Evolutionary conservation across 345 rosid genomes (phyloP), one percentile per base, ranked within the genome.

Genomic region (Acer negundo): DNA sequence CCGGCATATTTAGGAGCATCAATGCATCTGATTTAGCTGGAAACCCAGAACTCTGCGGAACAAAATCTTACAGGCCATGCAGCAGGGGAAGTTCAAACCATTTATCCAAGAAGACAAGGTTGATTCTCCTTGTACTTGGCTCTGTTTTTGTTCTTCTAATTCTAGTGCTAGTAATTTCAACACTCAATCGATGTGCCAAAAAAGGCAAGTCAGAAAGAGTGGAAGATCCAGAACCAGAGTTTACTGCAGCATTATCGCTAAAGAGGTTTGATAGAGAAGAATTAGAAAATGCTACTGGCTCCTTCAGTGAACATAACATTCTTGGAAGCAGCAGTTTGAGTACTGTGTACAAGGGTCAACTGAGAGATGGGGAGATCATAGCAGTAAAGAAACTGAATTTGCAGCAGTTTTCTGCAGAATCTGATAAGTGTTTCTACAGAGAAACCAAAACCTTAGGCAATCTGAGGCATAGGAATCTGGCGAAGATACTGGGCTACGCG

Each of bases 301-400:
- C 70, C 67, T 95, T 93, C 87, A 81, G 85, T 64, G 77, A 61
- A 49, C 84, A 72, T 23, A 91, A 90, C 69, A 84, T 93, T 71
- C 80, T 92, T 11, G 97, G 97, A 9, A 62, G 90, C 47, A 91
- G 97, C 87, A 90, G 88, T 70, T 80, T 95, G 84, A 95, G 97
- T 79, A 92, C 93, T 0, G 97, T 95, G 40, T 95, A 93, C 88
- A 89, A 83, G 80, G 97, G 97, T 58, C 85, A 65, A 40, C 46
- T 93, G 42, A 88, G 90, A 65, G 93, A 89, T 44, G 94, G 91
- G 11, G 74, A 84, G 83, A 74, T 75, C 12, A 77, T 95, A 76
- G 97, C 93, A n/a, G 91, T 95, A 23, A 95, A 95, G 84, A 84
- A 82, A 65, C 78, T 95, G 77, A 90, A 93, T 78, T 78, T 95